phyloP scores from a whole-genome alignment of 306 rosid genomes.

The Prunus salicina region DNA sequence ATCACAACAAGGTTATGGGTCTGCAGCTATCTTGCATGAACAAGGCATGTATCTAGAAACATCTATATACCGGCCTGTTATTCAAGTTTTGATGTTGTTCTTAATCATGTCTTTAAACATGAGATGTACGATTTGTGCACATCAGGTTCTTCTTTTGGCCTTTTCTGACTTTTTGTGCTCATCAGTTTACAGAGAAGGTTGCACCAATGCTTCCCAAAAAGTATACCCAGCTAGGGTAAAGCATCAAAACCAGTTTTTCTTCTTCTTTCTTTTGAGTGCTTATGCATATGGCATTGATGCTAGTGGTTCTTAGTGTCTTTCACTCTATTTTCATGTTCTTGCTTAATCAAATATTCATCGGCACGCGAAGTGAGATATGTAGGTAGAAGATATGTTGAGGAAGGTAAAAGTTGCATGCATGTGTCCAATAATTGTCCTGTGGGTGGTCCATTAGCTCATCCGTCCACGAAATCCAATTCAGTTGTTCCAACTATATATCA shows the following conservation, averaged over 20 bases:
- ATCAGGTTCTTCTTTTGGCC: conserved; percentile 9
- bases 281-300: neutral
- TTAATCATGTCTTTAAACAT: neutral
- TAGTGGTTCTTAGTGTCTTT: neutral
- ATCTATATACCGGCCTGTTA: conserved; percentile 88
- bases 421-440: neutral
- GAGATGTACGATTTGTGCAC: neutral
- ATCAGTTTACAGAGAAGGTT: conserved; percentile 93
- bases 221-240: conserved; percentile 87
- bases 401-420: neutral
- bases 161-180: conserved; percentile 33
- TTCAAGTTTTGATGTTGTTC: conserved; percentile 56
- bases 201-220: conserved; percentile 84
- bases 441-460: neutral
- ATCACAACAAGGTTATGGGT: conserved; percentile 95
- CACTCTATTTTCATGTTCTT: neutral
- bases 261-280: neutral
- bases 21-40: conserved; percentile 92
- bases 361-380: neutral
- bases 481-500: neutral
- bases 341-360: neutral
- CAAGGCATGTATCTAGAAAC: conserved; percentile 97
- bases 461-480: neutral
- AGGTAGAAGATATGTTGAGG: neutral
- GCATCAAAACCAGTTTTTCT: conserved; percentile 21